Evolutionary conservation across 2,329 filamentous ascomycete species (phyloP).

Genomic region (Epichloe gansuensis): DNA sequence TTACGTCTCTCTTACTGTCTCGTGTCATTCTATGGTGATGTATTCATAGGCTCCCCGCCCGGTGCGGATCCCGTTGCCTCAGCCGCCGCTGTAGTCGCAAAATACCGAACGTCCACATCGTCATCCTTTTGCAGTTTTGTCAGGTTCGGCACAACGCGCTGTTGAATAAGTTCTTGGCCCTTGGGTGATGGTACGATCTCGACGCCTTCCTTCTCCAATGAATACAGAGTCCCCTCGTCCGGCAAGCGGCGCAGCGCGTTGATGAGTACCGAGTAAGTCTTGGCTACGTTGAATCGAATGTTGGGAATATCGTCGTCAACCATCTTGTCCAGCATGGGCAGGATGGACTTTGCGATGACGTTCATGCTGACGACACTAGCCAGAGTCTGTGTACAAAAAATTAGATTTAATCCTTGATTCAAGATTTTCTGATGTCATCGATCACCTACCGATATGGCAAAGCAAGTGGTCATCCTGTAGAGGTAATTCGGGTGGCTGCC

Average conservation of each 20-base stretch:
- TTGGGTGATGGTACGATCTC: conserved; percentile 52
- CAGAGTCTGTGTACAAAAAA: conserved; percentile 52
- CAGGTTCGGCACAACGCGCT: conserved; percentile 76
- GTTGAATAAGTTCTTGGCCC: conserved; percentile 69
- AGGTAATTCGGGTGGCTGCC: conserved; percentile 97
- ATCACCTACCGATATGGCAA: conserved; percentile 81
- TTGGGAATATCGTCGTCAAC: conserved; percentile 93
- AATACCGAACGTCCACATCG: conserved; percentile 96
- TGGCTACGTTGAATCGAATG: conserved; percentile 98
- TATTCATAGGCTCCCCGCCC: conserved; percentile 50
- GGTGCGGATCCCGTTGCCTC: conserved; percentile 33
- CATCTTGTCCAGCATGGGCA: conserved; percentile 92
- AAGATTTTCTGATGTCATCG: not conserved
- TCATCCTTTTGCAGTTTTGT: conserved; percentile 95
- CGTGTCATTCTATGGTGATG: conserved; percentile 43
- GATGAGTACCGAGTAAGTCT: conserved; percentile 86
- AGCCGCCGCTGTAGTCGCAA: conserved; percentile 78
- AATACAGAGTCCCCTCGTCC: conserved; percentile 72
- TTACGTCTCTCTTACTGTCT: conserved; percentile 23
- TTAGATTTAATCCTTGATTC: not conserved
- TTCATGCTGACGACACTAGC: conserved; percentile 85
- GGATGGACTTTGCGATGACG: conserved; percentile 83
- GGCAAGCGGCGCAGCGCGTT: conserved; percentile 85
- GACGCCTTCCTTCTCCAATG: conserved; percentile 65
- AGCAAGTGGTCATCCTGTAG: conserved; percentile 99